These are phyloP conservation scores for Lichtheimia hyalospora DNA, from an alignment of 371 early-diverging fungal genomes.

Conservation along the genomic window DNA sequence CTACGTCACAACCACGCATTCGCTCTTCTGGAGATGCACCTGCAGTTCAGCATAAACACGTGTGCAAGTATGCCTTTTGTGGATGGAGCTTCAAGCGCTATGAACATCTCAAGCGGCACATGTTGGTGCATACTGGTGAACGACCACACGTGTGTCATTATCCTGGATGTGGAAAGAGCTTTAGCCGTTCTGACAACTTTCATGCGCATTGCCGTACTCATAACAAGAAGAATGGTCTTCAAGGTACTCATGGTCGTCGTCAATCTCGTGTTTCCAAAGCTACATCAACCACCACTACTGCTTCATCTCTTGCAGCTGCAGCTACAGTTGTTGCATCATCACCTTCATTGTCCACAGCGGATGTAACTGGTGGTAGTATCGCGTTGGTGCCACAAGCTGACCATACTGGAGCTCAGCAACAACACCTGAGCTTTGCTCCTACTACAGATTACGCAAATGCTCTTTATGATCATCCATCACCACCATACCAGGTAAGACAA, in stretches of 20 bases:
- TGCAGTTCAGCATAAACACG: constrained; percentile 41
- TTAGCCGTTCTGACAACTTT: constrained; percentile 78
- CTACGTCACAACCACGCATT: not conserved
- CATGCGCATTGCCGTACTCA: constrained; percentile 63
- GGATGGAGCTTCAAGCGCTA: constrained; percentile 74
- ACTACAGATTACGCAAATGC: too few relatives aligned
- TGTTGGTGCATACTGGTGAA: constrained; percentile 66
- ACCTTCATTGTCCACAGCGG: not conserved
- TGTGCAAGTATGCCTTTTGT: constrained; percentile 54
- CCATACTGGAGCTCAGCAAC: too few relatives aligned
- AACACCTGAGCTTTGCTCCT: too few relatives aligned
- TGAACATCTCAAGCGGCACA: constrained; percentile 84
- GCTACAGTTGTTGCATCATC: not conserved
- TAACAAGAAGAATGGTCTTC: constrained; percentile 31
- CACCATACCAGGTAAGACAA: not conserved
- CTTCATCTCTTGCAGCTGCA: not conserved
- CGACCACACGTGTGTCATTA: constrained; percentile 70
- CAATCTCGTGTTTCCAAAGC: not conserved
- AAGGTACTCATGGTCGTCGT: constrained; percentile 4
- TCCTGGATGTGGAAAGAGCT: constrained; percentile 67
- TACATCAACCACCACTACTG: not conserved
- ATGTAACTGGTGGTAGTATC: not conserved
- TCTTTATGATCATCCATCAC: not conserved
- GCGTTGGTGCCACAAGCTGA: too few relatives aligned
- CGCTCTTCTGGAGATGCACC: not conserved